Evolutionary conservation across 148 eudicot species (phyloP).

Genomic region (Rhododendron kiyosumense): DNA sequence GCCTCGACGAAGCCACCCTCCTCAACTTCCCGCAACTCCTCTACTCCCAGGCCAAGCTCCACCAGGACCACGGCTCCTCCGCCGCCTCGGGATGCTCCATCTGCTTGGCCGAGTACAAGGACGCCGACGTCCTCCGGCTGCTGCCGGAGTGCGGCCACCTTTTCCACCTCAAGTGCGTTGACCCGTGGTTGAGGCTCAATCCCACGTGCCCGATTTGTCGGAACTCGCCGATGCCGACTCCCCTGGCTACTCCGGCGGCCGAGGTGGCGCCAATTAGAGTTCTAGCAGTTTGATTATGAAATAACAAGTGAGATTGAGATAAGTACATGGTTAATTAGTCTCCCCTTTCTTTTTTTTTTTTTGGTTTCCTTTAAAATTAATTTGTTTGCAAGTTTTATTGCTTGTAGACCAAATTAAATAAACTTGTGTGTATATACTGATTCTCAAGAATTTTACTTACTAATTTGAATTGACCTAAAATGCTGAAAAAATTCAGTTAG

Average conservation of each 20-base stretch:
- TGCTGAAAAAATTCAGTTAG: too few species aligned
- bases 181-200: conserved; percentile 34
- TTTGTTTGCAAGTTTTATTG: not conserved
- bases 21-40: conserved; percentile 11
- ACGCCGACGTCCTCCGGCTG: conserved; percentile 28
- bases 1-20: conserved; percentile 31
- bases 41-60: conserved; percentile 17
- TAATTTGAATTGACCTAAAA: too few species aligned
- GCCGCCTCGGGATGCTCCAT: conserved; percentile 29
- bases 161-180: conserved; percentile 45
- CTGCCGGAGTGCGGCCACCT: conserved; percentile 43
- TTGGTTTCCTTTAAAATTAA: not conserved
- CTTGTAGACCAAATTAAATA: not conserved
- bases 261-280: not conserved
- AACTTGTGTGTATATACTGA: too few species aligned
- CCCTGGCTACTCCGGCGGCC: not conserved
- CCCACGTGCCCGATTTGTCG: conserved; percentile 51
- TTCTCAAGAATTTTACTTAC: not conserved
- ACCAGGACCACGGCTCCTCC: not conserved
- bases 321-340: not conserved
- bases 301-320: not conserved
- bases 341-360: not conserved
- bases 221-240: conserved; percentile 25
- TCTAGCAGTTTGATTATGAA: not conserved
- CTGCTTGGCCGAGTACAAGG: conserved; percentile 45